Conservation (phyloP, 1,284 basidiomycete species). For the Moesziomyces globuligerus region DNA sequence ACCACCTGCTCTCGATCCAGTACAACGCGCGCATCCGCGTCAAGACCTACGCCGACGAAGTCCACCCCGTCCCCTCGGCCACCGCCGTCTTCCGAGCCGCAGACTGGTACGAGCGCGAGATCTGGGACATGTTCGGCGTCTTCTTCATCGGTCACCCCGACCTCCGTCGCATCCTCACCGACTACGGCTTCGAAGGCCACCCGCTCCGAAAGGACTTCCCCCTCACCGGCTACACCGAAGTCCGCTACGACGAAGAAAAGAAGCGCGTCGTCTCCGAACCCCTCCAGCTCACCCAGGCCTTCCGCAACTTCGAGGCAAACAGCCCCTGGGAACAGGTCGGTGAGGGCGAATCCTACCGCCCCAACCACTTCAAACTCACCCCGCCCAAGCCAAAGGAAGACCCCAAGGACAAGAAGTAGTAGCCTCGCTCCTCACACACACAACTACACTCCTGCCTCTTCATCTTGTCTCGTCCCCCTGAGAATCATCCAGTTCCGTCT, state of each 20-base stretch:
- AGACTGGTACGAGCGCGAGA: slow-evolving; percentile 98
- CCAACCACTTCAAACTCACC: slow-evolving; percentile 68
- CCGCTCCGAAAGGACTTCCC: slow-evolving; percentile 98
- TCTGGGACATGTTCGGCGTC: slow-evolving; percentile 97
- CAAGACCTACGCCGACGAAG: slow-evolving; percentile 97
- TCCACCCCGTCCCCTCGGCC: slow-evolving; percentile 89
- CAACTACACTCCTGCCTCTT: background rate
- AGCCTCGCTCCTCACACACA: background rate
- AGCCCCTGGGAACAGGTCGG: slow-evolving; percentile 96
- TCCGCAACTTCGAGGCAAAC: slow-evolving; percentile 88
- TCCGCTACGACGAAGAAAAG: slow-evolving; percentile 97
- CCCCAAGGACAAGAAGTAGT: slow-evolving; percentile 65
- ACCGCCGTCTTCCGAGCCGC: slow-evolving; percentile 85
- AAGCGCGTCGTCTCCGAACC: slow-evolving; percentile 99
- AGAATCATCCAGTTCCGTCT: no score
- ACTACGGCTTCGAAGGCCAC: slow-evolving; percentile 99
- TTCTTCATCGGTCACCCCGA: slow-evolving; percentile 98
- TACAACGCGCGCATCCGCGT: slow-evolving; percentile 83
- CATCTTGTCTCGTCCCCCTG: background rate
- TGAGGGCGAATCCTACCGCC: slow-evolving; percentile 78
- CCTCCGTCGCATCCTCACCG: slow-evolving; percentile 93
- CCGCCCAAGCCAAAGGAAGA: slow-evolving; percentile 69
- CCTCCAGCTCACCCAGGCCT: slow-evolving; percentile 95
- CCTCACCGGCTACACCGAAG: slow-evolving; percentile 94
- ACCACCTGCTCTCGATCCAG: slow-evolving; percentile 87